Evolutionary conservation across 805 yeast species (phyloP).

Genomic region (Danielia reshetovae): DNA sequence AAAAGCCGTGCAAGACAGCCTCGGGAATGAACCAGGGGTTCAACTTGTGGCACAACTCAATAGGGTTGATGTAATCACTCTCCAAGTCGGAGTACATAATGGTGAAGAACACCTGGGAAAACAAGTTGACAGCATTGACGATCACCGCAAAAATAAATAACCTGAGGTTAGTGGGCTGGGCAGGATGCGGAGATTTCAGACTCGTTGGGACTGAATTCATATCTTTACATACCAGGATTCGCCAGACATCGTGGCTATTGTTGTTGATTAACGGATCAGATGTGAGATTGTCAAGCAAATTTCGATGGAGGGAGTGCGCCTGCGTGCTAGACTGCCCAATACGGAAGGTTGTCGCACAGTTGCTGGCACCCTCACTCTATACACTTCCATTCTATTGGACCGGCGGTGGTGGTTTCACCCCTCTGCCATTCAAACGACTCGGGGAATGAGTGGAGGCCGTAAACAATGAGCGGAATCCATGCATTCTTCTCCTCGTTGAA

Average conservation of each 20-base stretch:
- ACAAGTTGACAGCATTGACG: constrained; percentile 81
- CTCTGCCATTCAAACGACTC: too few species aligned
- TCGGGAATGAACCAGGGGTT: constrained; percentile 89
- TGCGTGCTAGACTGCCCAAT: constrained; percentile 4
- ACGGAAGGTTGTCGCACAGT: constrained; percentile 2
- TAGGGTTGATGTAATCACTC: constrained; percentile 95
- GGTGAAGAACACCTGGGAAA: constrained; percentile 90
- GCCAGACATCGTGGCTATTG: constrained; percentile 23
- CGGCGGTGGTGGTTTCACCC: neutral
- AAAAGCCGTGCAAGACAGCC: constrained; percentile 73
- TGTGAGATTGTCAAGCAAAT: neutral
- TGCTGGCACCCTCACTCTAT: constrained; percentile 11
- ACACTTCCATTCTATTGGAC: constrained; percentile 19
- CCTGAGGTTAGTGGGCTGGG: constrained; percentile 29
- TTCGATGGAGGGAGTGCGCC: too few species aligned
- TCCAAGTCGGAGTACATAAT: constrained; percentile 94
- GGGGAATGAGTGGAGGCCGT: constrained; percentile 27
- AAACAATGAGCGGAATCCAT: constrained; percentile 26
- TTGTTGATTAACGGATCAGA: too few species aligned
- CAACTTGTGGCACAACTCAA: constrained; percentile 89
- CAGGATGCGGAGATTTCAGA: too few species aligned
- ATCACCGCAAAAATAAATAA: constrained; percentile 75
- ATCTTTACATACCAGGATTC: constrained; percentile 27
- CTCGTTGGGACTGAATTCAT: too few species aligned
- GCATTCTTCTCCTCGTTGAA: constrained; percentile 10